Evolutionary conservation across 139 green algal species (phyloP).

Genomic region (Tetratostichococcus sp.): DNA sequence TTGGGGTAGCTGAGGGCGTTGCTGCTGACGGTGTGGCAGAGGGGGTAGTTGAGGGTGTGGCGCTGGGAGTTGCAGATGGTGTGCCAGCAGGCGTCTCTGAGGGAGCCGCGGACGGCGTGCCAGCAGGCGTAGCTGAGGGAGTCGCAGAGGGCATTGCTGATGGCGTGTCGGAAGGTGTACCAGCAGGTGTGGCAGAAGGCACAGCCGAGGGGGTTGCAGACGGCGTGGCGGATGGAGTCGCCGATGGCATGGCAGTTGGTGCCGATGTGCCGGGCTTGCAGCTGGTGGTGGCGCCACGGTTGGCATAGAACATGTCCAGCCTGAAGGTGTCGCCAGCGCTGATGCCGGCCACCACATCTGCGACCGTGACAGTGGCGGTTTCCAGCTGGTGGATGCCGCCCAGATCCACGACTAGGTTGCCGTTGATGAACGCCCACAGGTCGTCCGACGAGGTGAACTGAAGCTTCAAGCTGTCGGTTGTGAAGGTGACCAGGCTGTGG

Average conservation of each 20-base stretch:
- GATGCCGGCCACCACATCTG: background rate
- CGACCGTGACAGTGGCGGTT: background rate
- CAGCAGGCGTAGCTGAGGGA: background rate
- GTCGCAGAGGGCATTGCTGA: background rate
- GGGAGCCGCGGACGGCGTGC: too few relatives aligned
- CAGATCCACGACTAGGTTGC: background rate
- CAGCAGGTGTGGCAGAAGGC: background rate
- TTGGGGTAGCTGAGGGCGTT: too few relatives aligned
- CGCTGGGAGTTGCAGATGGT: background rate
- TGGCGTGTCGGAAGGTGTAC: background rate
- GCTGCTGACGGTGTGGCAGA: background rate
- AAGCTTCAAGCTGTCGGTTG: background rate
- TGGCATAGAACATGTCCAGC: background rate
- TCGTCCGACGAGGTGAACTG: background rate
- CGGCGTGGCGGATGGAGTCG: background rate
- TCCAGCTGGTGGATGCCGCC: background rate
- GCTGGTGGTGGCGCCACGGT: background rate
- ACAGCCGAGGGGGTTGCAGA: background rate
- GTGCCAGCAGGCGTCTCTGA: too few relatives aligned
- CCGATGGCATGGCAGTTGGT: background rate
- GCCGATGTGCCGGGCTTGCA: background rate
- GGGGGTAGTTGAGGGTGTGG: background rate
- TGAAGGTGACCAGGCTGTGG: background rate
- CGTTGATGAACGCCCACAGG: background rate
- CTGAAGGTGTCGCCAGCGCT: background rate